Conservation (phyloP, 2,329 filamentous ascomycete species). For the Myrmaecium sp. region DNA sequence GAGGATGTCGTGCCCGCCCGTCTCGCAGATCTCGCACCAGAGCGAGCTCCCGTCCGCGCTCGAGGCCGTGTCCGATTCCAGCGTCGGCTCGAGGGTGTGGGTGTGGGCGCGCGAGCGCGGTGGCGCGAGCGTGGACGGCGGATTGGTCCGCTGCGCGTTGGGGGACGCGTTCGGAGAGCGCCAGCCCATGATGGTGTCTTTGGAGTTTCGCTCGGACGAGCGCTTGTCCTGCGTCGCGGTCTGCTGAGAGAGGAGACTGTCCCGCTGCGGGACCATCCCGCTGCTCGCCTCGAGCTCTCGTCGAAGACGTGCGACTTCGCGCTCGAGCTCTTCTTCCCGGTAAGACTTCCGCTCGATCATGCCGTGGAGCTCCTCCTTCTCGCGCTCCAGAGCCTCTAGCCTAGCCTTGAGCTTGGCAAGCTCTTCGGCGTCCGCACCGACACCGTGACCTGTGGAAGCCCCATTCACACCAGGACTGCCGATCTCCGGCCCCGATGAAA, state of each 20-base stretch:
- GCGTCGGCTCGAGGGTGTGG: constrained; percentile 49
- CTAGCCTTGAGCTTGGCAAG: constrained; percentile 40
- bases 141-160: constrained; percentile 2
- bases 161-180: constrained; percentile 13
- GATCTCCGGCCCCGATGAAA: constrained; percentile 54
- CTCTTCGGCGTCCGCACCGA: constrained; percentile 23
- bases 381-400: constrained; percentile 58
- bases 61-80: constrained; percentile 43
- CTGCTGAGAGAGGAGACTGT: too few relatives aligned
- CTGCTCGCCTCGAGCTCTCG: too few relatives aligned
- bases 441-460: constrained; percentile 8
- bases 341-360: constrained; percentile 54
- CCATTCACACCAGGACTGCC: constrained; percentile 9
- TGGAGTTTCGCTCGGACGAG: constrained; percentile 47
- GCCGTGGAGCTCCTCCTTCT: constrained; percentile 60
- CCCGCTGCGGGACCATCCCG: too few relatives aligned
- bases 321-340: constrained; percentile 73
- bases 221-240: constrained; percentile 32
- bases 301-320: constrained; percentile 50
- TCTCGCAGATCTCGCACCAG: constrained; percentile 95
- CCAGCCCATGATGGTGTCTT: constrained; percentile 45
- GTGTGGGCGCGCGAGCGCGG: constrained; percentile 25
- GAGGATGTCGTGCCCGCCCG: constrained; percentile 78
- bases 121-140: constrained; percentile 15
- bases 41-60: constrained; percentile 52